phyloP scores from a whole-genome alignment of 805 yeast genomes.

The Lachancea waltii region DNA sequence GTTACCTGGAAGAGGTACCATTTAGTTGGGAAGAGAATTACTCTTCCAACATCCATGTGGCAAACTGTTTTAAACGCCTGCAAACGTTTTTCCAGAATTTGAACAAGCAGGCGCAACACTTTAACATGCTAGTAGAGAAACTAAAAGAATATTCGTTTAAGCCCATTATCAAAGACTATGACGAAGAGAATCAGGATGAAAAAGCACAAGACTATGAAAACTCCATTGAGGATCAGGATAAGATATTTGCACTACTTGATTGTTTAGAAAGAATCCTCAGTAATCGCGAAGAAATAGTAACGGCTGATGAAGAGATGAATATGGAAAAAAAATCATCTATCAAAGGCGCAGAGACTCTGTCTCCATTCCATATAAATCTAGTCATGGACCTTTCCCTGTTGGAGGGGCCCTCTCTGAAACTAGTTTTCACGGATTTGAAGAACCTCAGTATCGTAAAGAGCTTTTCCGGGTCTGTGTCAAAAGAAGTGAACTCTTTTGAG shows the following conservation, averaged over 20 bases:
- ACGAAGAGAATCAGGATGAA: constrained; percentile 32
- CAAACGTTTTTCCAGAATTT: constrained; percentile 12
- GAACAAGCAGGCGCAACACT: constrained; percentile 24
- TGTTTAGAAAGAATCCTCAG: constrained; percentile 42
- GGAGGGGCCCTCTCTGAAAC: constrained; percentile 27
- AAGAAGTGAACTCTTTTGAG: constrained; percentile 17
- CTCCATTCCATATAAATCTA: constrained; percentile 29
- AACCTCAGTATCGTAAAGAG: constrained; percentile 20
- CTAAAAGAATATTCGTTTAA: constrained; percentile 18
- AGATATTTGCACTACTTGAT: constrained; percentile 52
- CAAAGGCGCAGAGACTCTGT: constrained; percentile 17
- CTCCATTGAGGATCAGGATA: constrained; percentile 70
- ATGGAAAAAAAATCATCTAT: constrained; percentile 12
- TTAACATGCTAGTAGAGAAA: constrained; percentile 17
- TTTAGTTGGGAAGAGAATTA: constrained; percentile 18
- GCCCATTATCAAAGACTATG: constrained; percentile 26
- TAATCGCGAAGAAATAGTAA: constrained; percentile 36
- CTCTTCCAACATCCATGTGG: constrained; percentile 17
- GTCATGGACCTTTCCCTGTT: constrained; percentile 21
- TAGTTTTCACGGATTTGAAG: constrained; percentile 31
- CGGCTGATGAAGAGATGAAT: constrained; percentile 24
- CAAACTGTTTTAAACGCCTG: constrained; percentile 21
- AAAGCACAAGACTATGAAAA: constrained; percentile 75
- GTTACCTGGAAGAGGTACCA: background rate
- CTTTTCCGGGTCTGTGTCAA: background rate